These are phyloP conservation scores for Trametes villosa DNA, from an alignment of 768 basidiomycete genomes.

Conservation along the genomic window DNA sequence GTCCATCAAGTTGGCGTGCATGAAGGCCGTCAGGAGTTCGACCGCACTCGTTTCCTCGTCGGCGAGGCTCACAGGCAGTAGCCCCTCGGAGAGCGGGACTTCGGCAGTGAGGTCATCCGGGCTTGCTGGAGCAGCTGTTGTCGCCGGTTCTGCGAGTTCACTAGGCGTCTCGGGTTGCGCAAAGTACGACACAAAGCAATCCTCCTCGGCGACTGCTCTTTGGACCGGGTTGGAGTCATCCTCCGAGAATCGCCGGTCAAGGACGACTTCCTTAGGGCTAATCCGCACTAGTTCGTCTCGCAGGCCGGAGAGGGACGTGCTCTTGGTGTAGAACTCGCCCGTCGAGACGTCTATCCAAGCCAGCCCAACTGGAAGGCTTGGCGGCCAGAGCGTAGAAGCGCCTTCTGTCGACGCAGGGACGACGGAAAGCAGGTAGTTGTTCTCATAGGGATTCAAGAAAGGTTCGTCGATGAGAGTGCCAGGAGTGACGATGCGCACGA, in stretches of 20 bases:
- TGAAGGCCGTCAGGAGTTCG: conserved; percentile 62
- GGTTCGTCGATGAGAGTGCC: conserved; percentile 93
- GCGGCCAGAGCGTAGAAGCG: not conserved
- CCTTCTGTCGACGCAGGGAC: conserved; percentile 22
- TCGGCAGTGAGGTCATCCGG: conserved; percentile 31
- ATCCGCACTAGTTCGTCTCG: conserved; percentile 86
- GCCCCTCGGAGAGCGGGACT: not conserved
- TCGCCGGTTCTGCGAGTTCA: not conserved
- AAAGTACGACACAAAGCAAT: conserved; percentile 57
- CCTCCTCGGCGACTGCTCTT: conserved; percentile 55
- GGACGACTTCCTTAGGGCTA: conserved; percentile 80
- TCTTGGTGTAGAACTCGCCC: conserved; percentile 87
- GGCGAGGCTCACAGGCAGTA: conserved; percentile 26
- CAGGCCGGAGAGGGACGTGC: conserved; percentile 54
- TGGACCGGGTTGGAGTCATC: conserved; percentile 51
- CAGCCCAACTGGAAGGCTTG: conserved; percentile 53
- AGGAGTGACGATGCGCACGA: conserved; percentile 87
- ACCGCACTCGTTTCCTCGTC: conserved; percentile 60
- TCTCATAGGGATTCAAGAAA: conserved; percentile 84
- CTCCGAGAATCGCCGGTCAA: conserved; percentile 48
- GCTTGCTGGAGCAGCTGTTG: conserved; percentile 1
- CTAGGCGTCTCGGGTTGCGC: conserved; percentile 8
- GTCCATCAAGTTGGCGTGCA: conserved; percentile 72
- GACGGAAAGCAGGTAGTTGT: conserved; percentile 87
- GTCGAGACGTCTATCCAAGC: conserved; percentile 97